phyloP scores from a whole-genome alignment of 148 eudicot genomes.

The Pharnaceum exiguum region DNA sequence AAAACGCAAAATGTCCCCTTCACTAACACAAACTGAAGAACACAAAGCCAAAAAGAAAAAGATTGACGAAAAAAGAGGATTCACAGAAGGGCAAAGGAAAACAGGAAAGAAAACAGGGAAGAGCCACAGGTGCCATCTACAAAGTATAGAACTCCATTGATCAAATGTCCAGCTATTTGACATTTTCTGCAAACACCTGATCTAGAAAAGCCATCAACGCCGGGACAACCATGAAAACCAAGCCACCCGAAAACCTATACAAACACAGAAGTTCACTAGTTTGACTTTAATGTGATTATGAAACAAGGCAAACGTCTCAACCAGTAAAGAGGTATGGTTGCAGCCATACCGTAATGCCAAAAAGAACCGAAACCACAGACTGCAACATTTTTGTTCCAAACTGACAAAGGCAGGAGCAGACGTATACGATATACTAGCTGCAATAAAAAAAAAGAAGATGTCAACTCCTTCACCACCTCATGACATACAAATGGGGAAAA shows the following conservation, averaged over 20 bases:
- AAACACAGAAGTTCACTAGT: constrained; percentile 10
- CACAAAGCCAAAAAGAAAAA: background rate
- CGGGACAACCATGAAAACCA: constrained; percentile 23
- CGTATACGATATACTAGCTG: constrained; percentile 27
- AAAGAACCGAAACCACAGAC: constrained; percentile 16
- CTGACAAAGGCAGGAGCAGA: constrained; percentile 23
- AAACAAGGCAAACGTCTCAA: background rate
- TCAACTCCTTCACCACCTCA: background rate
- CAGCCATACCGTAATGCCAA: constrained; percentile 18
- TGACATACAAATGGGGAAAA: background rate
- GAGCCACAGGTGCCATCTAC: background rate
- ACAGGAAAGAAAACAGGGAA: too few species aligned
- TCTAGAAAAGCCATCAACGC: constrained; percentile 11
- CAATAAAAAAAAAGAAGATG: constrained; percentile 3
- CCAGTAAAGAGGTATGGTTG: constrained; percentile 9
- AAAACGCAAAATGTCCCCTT: too few species aligned
- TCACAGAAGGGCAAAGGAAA: background rate
- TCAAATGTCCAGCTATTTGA: constrained; percentile 5
- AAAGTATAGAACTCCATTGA: constrained; percentile 1
- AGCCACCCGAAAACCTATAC: constrained; percentile 28
- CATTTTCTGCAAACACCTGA: constrained; percentile 11
- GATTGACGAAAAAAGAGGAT: background rate
- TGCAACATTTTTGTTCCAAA: constrained; percentile 21
- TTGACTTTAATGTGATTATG: constrained; percentile 4
- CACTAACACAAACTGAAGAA: background rate